A percentile compares a stretch with the other conserved stretches of the same genome.
These are phyloP conservation scores for Plasmodium inui DNA, from an alignment of 169 alveolate genomes.

Conservation along the genomic window DNA sequence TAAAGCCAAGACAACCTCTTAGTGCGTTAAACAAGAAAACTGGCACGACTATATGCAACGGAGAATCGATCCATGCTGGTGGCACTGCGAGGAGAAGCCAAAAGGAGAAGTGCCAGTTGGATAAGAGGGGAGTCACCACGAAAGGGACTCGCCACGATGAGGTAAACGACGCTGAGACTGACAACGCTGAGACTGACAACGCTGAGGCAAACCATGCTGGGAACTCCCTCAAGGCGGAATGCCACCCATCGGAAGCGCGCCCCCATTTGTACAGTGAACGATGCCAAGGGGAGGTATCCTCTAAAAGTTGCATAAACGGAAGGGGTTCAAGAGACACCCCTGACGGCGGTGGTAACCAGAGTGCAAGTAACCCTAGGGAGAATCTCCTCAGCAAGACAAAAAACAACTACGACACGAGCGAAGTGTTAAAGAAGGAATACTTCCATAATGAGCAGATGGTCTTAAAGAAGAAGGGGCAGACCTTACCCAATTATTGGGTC, in stretches of 20 bases:
- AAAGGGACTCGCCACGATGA: neutral
- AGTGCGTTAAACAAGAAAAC: neutral
- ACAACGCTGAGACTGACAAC: no score
- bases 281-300: neutral
- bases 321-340: neutral
- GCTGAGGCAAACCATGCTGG: neutral
- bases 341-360: neutral
- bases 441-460: neutral
- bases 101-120: neutral
- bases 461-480: neutral
- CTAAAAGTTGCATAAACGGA: neutral
- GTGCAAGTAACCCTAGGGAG: neutral
- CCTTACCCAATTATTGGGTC: neutral
- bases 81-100: neutral
- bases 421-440: slow-evolving; percentile 48
- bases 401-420: slow-evolving; percentile 71
- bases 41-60: neutral
- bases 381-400: neutral
- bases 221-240: neutral
- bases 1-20: neutral
- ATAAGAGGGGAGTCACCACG: neutral
- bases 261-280: neutral
- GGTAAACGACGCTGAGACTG: no score
- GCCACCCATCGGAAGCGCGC: neutral
- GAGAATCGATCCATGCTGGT: neutral